These are phyloP conservation scores for grape (Vitis vinifera) DNA, from an alignment of 164 flowering plant species.

Conservation along the genomic window ASM3070453v1 NC_081819.1:21395501-21396000, in stretches of 20 bases:
- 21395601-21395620: slow-evolving; percentile 30
- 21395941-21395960: slow-evolving; percentile 57
- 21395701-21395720: slow-evolving; percentile 27
- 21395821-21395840: slow-evolving; percentile 33
- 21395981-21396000: slow-evolving; percentile 72
- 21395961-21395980: slow-evolving; percentile 80
- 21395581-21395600: too few species aligned
- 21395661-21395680: slow-evolving; percentile 43
- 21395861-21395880: slow-evolving; percentile 45
- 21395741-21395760: slow-evolving; percentile 80
- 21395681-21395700: slow-evolving; percentile 21
- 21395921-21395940: slow-evolving; percentile 29
- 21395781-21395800: slow-evolving; percentile 51
- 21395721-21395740: slow-evolving; percentile 35
- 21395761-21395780: slow-evolving; percentile 72
- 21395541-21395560: too few species aligned
- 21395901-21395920: slow-evolving; percentile 28
- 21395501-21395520: too few species aligned
- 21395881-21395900: slow-evolving; percentile 28
- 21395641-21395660: slow-evolving; percentile 61
- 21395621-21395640: slow-evolving; percentile 92
- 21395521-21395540: too few species aligned
- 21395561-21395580: too few species aligned
- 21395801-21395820: slow-evolving; percentile 45
- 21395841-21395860: slow-evolving; percentile 60